Percentiles rank a stretch among this genome's conserved stretches.
These are phyloP conservation scores for Barnettozyma siamensis DNA, from an alignment of 805 yeast genomes.

Conservation along the genomic window DNA sequence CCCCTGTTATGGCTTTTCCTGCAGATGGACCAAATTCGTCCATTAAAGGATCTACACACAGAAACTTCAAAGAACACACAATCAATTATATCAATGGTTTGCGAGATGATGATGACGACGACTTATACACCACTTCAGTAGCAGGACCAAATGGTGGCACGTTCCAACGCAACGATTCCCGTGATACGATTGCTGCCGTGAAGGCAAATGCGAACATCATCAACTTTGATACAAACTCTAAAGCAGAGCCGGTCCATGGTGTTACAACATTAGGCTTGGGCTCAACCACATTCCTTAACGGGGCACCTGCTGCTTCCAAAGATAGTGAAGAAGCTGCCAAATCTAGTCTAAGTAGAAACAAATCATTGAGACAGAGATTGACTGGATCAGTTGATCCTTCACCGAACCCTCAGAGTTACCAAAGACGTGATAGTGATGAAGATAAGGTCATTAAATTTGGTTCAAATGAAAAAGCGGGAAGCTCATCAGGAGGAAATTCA, in stretches of 20 bases:
- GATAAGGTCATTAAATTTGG: slow-evolving; percentile 28
- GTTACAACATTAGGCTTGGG: slow-evolving; percentile 85
- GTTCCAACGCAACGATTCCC: slow-evolving; percentile 15
- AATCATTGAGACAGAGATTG: slow-evolving; percentile 71
- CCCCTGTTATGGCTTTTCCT: slow-evolving; percentile 95
- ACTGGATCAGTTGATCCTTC: slow-evolving; percentile 16
- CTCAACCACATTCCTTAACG: slow-evolving; percentile 86
- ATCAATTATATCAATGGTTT: slow-evolving; percentile 77
- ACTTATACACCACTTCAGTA: slow-evolving; percentile 23
- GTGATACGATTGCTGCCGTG: slow-evolving; percentile 33
- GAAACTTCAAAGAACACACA: slow-evolving; percentile 52
- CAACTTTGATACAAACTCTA: slow-evolving; percentile 65
- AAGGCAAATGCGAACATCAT: slow-evolving; percentile 48
- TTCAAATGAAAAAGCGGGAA: slow-evolving; percentile 21
- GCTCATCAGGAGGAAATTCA: slow-evolving; percentile 39
- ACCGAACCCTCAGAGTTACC: slow-evolving; percentile 1
- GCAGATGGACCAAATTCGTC: slow-evolving; percentile 91
- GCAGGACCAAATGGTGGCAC: slow-evolving; percentile 2
- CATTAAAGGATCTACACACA: slow-evolving; percentile 63
- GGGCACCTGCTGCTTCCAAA: slow-evolving; percentile 77
- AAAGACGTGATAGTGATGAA: slow-evolving; percentile 25
- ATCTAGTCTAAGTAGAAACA: slow-evolving; percentile 65
- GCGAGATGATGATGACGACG: slow-evolving; percentile 45
- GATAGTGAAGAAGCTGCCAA: slow-evolving; percentile 37
- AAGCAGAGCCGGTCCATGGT: slow-evolving; percentile 78